phyloP scores from a whole-genome alignment of 805 yeast genomes.

The Lipomyces mesembrius region DNA sequence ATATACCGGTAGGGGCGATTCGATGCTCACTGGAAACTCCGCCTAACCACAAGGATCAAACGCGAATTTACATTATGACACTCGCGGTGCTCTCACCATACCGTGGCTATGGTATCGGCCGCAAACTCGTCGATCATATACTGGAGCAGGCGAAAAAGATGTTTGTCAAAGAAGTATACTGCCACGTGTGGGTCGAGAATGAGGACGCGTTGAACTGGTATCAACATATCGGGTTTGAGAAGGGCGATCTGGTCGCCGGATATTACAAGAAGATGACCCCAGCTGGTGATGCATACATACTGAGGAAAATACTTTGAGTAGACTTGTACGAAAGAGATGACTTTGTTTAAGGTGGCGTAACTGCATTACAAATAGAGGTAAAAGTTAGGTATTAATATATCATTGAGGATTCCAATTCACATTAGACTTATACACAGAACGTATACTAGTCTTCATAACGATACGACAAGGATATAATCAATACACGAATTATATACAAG shows the following conservation, averaged over 20 bases:
- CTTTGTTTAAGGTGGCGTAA: background rate
- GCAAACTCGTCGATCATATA: conserved; percentile 59
- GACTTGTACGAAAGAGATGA: background rate
- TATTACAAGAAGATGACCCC: conserved; percentile 54
- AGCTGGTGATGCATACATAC: conserved; percentile 55
- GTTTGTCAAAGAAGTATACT: conserved; percentile 57
- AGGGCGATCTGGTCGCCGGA: conserved; percentile 47
- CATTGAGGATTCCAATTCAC: background rate
- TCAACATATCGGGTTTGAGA: conserved; percentile 54
- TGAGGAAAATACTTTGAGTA: conserved; percentile 26
- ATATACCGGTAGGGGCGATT: conserved; percentile 79
- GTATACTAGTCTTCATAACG: background rate
- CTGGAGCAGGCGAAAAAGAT: conserved; percentile 60
- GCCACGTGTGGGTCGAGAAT: conserved; percentile 59
- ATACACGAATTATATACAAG: background rate
- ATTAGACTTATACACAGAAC: background rate
- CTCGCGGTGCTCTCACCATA: conserved; percentile 71
- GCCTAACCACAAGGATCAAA: conserved; percentile 31
- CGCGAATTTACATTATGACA: conserved; percentile 65
- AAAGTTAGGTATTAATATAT: background rate
- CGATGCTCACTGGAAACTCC: conserved; percentile 54
- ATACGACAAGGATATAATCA: background rate
- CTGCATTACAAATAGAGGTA: background rate
- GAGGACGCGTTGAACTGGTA: conserved; percentile 57
- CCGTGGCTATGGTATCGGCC: conserved; percentile 65